A percentile compares a stretch with the other conserved stretches of the same genome.
Conservation (phyloP, 352 stramenopile genomes). For the Poterioochromonas sp. region DNA sequence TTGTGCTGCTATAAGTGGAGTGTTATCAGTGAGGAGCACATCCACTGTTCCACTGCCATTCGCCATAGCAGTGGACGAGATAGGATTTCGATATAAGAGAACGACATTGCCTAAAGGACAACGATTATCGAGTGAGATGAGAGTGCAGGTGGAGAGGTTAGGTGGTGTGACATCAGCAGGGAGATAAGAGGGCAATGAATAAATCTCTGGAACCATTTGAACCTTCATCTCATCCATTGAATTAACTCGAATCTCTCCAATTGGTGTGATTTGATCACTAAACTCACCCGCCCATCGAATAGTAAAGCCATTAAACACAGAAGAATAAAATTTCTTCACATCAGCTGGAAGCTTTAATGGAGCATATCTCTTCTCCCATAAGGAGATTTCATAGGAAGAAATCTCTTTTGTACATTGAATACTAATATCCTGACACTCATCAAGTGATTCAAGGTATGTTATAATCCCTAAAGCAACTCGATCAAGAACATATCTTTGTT, state of each 20-base stretch:
- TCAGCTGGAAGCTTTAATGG: conserved; percentile 3
- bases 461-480: not conserved
- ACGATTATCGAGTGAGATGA: not conserved
- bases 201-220: not conserved
- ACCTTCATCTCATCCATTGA: not conserved
- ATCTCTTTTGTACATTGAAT: not conserved
- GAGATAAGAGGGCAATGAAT: not conserved
- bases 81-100: not conserved
- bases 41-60: no score
- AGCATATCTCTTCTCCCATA: not conserved
- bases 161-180: not conserved
- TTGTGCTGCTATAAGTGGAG: no score
- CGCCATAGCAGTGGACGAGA: no score
- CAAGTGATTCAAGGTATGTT: not conserved
- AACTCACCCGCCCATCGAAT: not conserved
- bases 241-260: not conserved
- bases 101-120: not conserved
- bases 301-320: conserved; percentile 3
- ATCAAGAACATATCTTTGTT: not conserved
- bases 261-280: not conserved
- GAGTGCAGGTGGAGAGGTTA: not conserved
- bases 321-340: conserved; percentile 12
- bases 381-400: not conserved
- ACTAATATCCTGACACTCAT: not conserved
- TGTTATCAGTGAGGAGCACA: no score